A percentile compares a stretch with the other conserved stretches of the same genome.
Evolutionary conservation across 495 filamentous ascomycete species (phyloP).

Genomic region (Pyrenula massariospora): DNA sequence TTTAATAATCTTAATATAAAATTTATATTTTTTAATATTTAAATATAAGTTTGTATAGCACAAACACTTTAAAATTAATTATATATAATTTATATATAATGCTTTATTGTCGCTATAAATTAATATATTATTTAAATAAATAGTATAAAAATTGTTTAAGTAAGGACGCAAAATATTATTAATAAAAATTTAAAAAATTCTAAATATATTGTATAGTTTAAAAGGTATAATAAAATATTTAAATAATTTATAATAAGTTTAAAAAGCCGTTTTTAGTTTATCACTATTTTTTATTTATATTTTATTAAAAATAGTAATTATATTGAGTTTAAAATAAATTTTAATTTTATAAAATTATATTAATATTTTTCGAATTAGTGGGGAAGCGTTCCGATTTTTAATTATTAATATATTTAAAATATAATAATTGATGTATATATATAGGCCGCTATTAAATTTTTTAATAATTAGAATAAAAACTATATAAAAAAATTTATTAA

Average conservation of each 20-base stretch:
- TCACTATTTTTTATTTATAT: slow-evolving; percentile 1
- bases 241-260: slow-evolving; percentile 1
- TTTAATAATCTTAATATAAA: slow-evolving; percentile 5
- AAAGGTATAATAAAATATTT: slow-evolving; percentile 4
- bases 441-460: no score
- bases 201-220: slow-evolving; percentile 5
- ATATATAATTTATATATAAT: slow-evolving; percentile 7
- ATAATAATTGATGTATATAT: no score
- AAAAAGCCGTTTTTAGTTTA: slow-evolving; percentile 3
- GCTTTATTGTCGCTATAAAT: slow-evolving; percentile 8
- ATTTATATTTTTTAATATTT: slow-evolving; percentile 9
- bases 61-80: slow-evolving; percentile 1
- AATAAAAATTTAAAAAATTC: slow-evolving; percentile 10
- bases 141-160: slow-evolving; percentile 7
- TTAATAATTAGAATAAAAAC: no score
- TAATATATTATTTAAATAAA: slow-evolving; percentile 10
- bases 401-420: no score
- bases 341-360: no score
- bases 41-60: slow-evolving; percentile 3
- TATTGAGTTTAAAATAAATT: no score
- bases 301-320: no score
- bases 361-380: no score
- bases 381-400: no score
- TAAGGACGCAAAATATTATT: slow-evolving; percentile 10
- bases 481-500: no score